Evolutionary conservation across 352 stramenopile species (phyloP), one percentile per base, ranked within the genome.

Genomic region (Pythium aristosporum): DNA sequence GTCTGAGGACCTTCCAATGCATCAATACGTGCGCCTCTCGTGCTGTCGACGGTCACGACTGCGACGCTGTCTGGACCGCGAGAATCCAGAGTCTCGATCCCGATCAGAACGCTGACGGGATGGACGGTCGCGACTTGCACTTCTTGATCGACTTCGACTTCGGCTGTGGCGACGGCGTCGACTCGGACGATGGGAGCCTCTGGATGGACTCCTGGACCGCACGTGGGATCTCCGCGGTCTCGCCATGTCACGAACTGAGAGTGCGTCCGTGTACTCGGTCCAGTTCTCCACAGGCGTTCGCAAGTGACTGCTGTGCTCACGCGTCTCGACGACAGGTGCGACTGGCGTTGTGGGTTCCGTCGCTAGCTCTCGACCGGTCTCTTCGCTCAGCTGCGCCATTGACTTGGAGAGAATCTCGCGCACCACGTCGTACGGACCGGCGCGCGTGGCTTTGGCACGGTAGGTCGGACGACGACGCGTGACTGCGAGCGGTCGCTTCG

Each of bases 381-480:
- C 73, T 41, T 82, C 42, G 59, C 75, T 82, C 25, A 90, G 71
- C 0, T 66, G 71, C 28, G 80, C 48, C 81, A 92, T 92, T 51
- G 87, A 78, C 44, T 80, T 87, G 5, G 73, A 67, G 11, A 92
- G 79, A 60, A 92, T 65, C 53, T 90, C 81, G 21, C 80, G 77
- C n/a, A 86, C 71, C 37, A 75, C 67, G 11, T 68, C 65, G 8
- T 71, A 70, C 3, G 70, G 71, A 37, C 73, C 82, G 50, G 82
- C 37, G 73, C 21, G 71, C 68, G 8, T 76, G 67, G 10, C 52
- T 39, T 87, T 87, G 6, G 68, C 66, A 10, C 74, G 73, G 61
- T 89, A 91, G 25, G 80, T 80, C 32, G 71, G 69, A 43, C 79
- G 77, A 11, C 79, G 80, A n/a, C 77, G 80, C 50, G 83, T 89